Percentiles rank a stretch among this genome's conserved stretches.
Conservation (phyloP, 345 rosid genomes). For the Dipteronia dyeriana region DNA sequence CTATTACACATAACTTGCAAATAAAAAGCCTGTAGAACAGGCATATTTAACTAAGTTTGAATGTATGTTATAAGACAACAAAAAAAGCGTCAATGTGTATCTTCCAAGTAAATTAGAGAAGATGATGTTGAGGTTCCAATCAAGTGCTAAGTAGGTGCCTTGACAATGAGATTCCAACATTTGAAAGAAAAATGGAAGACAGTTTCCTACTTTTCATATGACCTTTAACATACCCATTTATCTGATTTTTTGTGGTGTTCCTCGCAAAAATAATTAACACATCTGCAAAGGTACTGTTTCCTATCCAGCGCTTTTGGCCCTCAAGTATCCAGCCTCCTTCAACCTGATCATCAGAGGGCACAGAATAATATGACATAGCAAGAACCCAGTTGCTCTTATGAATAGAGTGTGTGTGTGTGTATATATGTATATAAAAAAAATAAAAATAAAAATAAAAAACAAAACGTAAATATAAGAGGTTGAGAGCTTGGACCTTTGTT, state of each 20-base stretch:
- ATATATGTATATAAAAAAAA: too few relatives aligned
- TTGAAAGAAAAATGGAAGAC: neutral
- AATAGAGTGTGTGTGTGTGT: neutral
- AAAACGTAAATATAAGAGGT: neutral
- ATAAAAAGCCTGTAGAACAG: neutral
- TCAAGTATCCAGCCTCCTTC: slow-evolving; percentile 89
- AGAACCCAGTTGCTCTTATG: slow-evolving; percentile 10
- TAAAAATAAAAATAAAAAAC: neutral
- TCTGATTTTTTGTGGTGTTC: slow-evolving; percentile 74
- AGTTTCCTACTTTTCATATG: neutral
- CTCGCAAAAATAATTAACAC: slow-evolving; percentile 81
- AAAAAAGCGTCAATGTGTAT: too few relatives aligned
- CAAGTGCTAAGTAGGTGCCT: neutral
- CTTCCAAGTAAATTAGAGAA: too few relatives aligned
- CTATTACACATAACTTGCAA: neutral
- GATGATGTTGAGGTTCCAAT: neutral
- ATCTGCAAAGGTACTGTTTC: slow-evolving; percentile 96
- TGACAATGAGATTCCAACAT: neutral
- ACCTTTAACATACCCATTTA: slow-evolving; percentile 66
- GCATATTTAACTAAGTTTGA: too few relatives aligned
- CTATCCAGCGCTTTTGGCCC: slow-evolving; percentile 98
- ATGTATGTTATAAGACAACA: too few relatives aligned
- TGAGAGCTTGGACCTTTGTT: slow-evolving; percentile 58
- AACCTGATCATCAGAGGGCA: slow-evolving; percentile 45
- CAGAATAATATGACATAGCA: slow-evolving; percentile 15